Evolutionary conservation across 495 filamentous ascomycete species (phyloP), one percentile per base, ranked within the genome.

Genomic region (Penicillium samsonianum): DNA sequence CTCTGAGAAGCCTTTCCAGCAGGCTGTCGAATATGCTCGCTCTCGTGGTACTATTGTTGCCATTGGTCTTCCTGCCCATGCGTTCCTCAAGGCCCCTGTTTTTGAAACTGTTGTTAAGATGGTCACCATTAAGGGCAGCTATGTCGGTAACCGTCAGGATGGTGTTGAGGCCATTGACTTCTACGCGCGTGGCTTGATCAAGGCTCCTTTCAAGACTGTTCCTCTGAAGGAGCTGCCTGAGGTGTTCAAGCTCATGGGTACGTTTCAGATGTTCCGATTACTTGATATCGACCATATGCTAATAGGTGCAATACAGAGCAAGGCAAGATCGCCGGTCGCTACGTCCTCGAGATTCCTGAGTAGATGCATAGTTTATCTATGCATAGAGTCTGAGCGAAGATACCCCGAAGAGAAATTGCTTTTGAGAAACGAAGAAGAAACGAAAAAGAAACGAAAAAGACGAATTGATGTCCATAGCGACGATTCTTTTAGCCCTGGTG

Each of bases 91-190:
- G 55, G 91, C 91, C 4, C 87, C 89, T 9, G 91, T 96, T 25
- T 91, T 96, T 67, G 82, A 89, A 60, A 88, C 88, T 3, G 92
- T 97, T 23, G 81, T 91, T 58, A 81, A 80, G 63, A 95, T 96
- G 90, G 87, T 96, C 74, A 87, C 69, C 59, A 96, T 97, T 80
- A 91, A 90, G 77, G 92, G 92, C 31, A 89, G 83, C 59, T 96
- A 96, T 65, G 92, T 96, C 61, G 92, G 92, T 38, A 96, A 93
- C 72, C 82, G 90, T 48, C 84, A 88, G 66, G 92, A 97, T 64
- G 87, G 83, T 0, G 78, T 85, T 16, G 92, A 97, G 72, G 91
- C 91, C 7, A 71, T 96, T 53, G 91, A 95, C 63, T 96, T 96
- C 79, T 96, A 84, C 76, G 69, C 79, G 12, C 78, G 89, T 12